These are phyloP conservation scores for Noccaea caerulescens DNA, from an alignment of 345 rosid species.

Conservation along the genomic window DNA sequence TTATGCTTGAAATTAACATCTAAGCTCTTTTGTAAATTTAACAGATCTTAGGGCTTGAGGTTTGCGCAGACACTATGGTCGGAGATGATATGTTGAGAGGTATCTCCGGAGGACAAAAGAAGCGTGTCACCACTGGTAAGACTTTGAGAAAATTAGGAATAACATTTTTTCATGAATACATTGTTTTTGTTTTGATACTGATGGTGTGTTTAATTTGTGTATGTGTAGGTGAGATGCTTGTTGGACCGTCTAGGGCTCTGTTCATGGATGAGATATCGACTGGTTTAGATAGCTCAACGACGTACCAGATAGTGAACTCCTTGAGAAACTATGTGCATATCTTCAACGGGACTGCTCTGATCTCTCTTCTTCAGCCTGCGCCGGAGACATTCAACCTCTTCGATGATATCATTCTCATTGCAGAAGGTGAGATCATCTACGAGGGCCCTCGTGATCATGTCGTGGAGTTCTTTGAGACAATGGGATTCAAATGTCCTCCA, in stretches of 20 bases:
- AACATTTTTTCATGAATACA: neutral
- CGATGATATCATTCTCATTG: constrained; percentile 72
- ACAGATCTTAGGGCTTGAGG: constrained; percentile 68
- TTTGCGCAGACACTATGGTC: constrained; percentile 73
- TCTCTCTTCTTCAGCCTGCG: constrained; percentile 91
- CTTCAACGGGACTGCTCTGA: constrained; percentile 64
- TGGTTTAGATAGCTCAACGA: constrained; percentile 82
- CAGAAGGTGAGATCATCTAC: constrained; percentile 76
- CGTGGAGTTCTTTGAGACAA: constrained; percentile 62
- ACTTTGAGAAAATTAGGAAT: neutral
- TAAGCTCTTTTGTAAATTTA: constrained; percentile 15
- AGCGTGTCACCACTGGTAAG: constrained; percentile 77
- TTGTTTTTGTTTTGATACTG: neutral
- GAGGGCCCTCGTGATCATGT: constrained; percentile 74
- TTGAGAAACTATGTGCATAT: constrained; percentile 62
- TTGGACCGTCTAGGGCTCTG: constrained; percentile 69
- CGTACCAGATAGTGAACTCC: constrained; percentile 70
- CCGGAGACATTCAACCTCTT: constrained; percentile 79
- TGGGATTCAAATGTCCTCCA: constrained; percentile 79
- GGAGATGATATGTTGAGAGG: constrained; percentile 77
- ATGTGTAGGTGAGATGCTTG: constrained; percentile 68
- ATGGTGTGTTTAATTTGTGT: neutral
- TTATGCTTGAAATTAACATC: constrained; percentile 13
- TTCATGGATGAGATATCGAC: constrained; percentile 90
- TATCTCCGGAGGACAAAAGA: constrained; percentile 75